Evolutionary conservation across 2,329 filamentous ascomycete species (phyloP).

Genomic region (Clonostachys byssicola): DNA sequence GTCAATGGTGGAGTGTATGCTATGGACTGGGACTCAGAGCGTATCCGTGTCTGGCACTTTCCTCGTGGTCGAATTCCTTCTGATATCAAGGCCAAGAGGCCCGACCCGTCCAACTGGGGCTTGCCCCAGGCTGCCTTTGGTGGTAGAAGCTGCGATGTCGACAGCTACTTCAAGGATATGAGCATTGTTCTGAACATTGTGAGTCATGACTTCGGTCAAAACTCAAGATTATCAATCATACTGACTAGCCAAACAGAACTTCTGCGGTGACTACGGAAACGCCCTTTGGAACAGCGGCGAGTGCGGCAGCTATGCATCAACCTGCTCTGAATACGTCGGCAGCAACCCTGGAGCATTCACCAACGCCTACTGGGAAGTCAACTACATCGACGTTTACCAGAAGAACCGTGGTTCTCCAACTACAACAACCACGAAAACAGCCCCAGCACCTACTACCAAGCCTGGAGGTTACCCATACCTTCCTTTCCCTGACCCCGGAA

Average conservation of each 20-base stretch:
- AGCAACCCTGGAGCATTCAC: constrained; percentile 35
- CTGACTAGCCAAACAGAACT: constrained; percentile 36
- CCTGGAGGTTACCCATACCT: not conserved
- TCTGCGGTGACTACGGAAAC: constrained; percentile 74
- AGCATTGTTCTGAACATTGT: constrained; percentile 69
- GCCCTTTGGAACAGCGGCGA: constrained; percentile 33
- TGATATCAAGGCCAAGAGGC: constrained; percentile 56
- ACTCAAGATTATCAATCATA: not conserved
- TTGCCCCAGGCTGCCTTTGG: constrained; percentile 67
- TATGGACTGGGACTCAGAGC: constrained; percentile 63
- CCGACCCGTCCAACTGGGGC: constrained; percentile 65
- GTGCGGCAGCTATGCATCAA: constrained; percentile 32
- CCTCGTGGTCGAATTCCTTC: constrained; percentile 57
- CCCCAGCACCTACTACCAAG: constrained; percentile 1
- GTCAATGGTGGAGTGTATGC: constrained; percentile 66
- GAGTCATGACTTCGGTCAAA: constrained; percentile 6
- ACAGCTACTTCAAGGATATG: constrained; percentile 62
- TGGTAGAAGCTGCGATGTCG: constrained; percentile 57
- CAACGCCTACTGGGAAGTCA: constrained; percentile 47
- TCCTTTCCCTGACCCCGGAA: constrained; percentile 1
- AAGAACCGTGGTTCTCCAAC: not conserved
- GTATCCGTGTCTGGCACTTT: constrained; percentile 77
- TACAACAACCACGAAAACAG: constrained; percentile 1
- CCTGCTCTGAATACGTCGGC: constrained; percentile 41
- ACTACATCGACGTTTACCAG: constrained; percentile 44